Base-by-base conservation (phyloP, 1,284 basidiomycete genomes). In the Sutorius eximius region DNA sequence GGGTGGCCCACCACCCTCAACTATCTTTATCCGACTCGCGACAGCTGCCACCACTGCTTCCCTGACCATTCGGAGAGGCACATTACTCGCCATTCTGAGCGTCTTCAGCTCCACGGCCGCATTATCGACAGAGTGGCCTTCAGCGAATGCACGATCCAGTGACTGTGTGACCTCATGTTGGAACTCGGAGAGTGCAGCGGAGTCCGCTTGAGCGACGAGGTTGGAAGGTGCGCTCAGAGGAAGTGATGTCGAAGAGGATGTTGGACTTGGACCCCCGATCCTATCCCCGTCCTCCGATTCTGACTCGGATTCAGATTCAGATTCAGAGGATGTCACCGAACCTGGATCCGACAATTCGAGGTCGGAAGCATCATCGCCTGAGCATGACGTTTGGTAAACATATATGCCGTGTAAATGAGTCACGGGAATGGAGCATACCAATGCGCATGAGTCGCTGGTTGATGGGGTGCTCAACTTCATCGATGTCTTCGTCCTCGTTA, bases 91-190 rank as follows among this genome's bases (percentile, higher is more conserved):
- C 94, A 96, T 96, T 45, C 94, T 86, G 51, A 96, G 80, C 49
- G 93, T 96, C 77, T 95, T 96, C 61, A 96, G 81, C 69, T 96
- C 93, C 62, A 96, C 92, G 0, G 91, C 82, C 1, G 93, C 93
- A 72, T 96, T 93, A 64, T 95, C 93, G 49, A 95, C 84, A 5
- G 89, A 90, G 74, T 96, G 94, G 2, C 82, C 86, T 72, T 96
- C 94, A n/a, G 85, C 79, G 69, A 95, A 95, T 22, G 94, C 93
- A 54, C 94, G 88, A 55, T 92, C 89, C 47, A 96, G 80, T 16
- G 92, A 94, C 59, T 87, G 87, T 16, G 71, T 76, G 46, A 91
- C 92, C 71, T 96, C 93, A 32, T 75, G 74, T 45, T 74, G 77
- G 75, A 96, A 96, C 67, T 95, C 93, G 57, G 76, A 71, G 55